Evolutionary conservation across 106 monocot genomes (phyloP), one percentile per base, ranked within the genome.

Genomic region (Vanilla planifolia): DNA sequence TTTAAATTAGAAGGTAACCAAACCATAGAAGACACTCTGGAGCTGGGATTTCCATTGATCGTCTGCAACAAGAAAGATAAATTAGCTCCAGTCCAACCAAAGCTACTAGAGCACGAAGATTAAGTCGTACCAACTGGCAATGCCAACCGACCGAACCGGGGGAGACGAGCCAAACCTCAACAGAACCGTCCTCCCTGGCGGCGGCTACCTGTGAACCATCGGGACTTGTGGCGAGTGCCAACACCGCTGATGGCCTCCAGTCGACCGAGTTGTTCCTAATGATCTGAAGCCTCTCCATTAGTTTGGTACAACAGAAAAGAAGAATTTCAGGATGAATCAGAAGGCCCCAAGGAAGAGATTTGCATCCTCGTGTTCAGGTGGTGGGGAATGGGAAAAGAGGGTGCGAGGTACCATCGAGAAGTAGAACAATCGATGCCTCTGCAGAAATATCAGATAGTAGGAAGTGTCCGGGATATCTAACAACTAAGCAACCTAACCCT

Each of bases 61-160:
- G 81, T 87, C 96, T 96, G 55, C 78, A 78, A 32, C 41, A 35
- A 24, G 5, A 20, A 8, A 20, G 33, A 36, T 8, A 36, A 36
- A 57, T 57, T 57, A 35, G 21, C 3, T 16, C 57, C 2, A 21
- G 20, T 2, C 5, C 17, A 14, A 14, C 8, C 20, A 16, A 57
- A 36, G 3, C 34, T 2, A 57, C 9, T 2, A 8, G 2, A 15
- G 1, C 33, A 23, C 43, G 23, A n/a, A 8, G 20, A 43, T 35
- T 8, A 33, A 34, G 7, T 2, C 63, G 21, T 65, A 98, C 96
- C 68, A 98, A 47, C 57, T 82, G 84, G 63, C 91, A 88, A 61
- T 98, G 96, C 96, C 96, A 98, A 0, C 91, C 88, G 14, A 98
- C 96, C 43, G 96, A 81, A 44, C 96, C 96, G 2, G 96, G 87